phyloP scores from a whole-genome alignment of 2,329 filamentous ascomycete species.

The Aspergillus candidus region DNA sequence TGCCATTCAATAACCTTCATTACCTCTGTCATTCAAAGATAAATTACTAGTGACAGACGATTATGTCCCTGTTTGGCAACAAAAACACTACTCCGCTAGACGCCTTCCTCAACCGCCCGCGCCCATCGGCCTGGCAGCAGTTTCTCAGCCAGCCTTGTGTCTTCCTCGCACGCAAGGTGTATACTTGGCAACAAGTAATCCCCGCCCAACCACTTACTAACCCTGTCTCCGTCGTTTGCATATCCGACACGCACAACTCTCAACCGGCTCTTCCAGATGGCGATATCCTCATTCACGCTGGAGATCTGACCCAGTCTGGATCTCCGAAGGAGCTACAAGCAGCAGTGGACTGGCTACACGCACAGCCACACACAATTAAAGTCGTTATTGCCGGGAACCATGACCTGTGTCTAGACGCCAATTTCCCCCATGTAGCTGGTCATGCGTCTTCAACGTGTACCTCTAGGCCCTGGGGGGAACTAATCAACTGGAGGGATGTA shows the following conservation, averaged over 20 bases:
- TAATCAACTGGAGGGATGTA: constrained; percentile 57
- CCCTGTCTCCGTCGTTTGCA: constrained; percentile 4
- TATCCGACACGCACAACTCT: constrained; percentile 28
- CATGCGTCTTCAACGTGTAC: not conserved
- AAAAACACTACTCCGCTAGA: not conserved
- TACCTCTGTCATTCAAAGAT: too few species aligned
- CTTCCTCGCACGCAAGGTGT: constrained; percentile 3
- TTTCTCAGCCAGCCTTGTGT: constrained; percentile 1
- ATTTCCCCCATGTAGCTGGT: constrained; percentile 37
- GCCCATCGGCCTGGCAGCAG: constrained; percentile 3
- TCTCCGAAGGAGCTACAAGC: constrained; percentile 62
- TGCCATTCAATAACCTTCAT: too few species aligned
- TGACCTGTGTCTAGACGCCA: constrained; percentile 68
- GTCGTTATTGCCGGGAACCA: constrained; percentile 79
- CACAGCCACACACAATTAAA: constrained; percentile 66
- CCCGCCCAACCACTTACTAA: too few species aligned
- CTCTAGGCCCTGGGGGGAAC: constrained; percentile 16
- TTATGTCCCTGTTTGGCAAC: too few species aligned
- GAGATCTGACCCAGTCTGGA: constrained; percentile 53
- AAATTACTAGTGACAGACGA: too few species aligned
- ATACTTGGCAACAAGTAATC: not conserved
- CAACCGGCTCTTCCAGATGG: constrained; percentile 23
- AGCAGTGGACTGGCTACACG: constrained; percentile 69
- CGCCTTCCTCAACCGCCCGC: not conserved
- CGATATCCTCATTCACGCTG: constrained; percentile 39